These are phyloP conservation scores for Malassezia pachydermatis DNA, from an alignment of 1,284 basidiomycete genomes.

Conservation along the genomic window DNA sequence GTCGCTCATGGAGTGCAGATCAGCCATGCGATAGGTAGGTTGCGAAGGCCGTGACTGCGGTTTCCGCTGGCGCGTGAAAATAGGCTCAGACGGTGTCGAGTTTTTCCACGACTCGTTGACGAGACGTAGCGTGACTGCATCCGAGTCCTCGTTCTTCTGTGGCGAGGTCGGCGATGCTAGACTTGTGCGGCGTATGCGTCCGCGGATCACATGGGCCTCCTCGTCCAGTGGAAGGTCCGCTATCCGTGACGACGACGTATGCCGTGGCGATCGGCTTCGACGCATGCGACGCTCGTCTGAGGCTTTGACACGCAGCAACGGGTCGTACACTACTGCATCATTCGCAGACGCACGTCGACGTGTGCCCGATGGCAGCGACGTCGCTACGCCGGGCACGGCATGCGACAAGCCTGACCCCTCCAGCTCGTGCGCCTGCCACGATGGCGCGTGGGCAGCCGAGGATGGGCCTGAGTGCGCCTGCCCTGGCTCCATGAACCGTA, in stretches of 20 bases:
- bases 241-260: neutral
- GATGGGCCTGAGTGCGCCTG: too few species aligned
- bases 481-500: too few species aligned
- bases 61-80: neutral
- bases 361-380: neutral
- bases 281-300: too few species aligned
- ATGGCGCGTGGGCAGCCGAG: too few species aligned
- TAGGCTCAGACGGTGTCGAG: conserved; percentile 1
- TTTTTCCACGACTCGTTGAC: neutral
- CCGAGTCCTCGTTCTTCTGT: too few species aligned
- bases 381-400: neutral
- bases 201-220: neutral
- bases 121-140: conserved; percentile 1
- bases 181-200: too few species aligned
- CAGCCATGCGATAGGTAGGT: neutral
- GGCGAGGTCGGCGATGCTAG: too few species aligned
- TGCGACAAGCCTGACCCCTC: neutral
- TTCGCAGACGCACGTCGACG: neutral
- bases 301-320: too few species aligned
- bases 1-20: neutral
- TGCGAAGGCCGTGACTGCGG: too few species aligned
- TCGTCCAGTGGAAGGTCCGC: neutral
- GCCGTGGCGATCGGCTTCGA: neutral
- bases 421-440: neutral
- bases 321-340: neutral